Base-by-base conservation (phyloP, 139 green algal species). In the Closterium sp. region DNA sequence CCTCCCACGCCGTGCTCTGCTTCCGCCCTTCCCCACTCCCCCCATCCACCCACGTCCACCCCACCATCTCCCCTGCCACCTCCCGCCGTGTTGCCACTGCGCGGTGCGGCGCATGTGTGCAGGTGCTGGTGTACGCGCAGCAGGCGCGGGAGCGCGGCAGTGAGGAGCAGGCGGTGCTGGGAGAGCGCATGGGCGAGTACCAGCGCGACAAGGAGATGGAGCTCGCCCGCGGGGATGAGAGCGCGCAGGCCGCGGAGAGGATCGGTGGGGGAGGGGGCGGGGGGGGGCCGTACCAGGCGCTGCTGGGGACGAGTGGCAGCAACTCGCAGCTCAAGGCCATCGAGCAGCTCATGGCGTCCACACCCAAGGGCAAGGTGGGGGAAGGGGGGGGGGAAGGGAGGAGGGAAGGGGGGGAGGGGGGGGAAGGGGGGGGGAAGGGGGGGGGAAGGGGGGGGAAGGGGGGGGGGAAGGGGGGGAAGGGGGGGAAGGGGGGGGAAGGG, bases 121-220 rank as follows among this genome's bases (percentile, higher is more conserved):
- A 90, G 87, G 90, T 93, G 90, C 87, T 93, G 86, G 87, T 28
- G 21, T 93, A 90, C 34, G 38, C 90, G 10, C 86, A 93, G 64
- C 90, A 94, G 89, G 89, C 91, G 34, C 89, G 91, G 23, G 91
- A 94, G 76, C 88, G 33, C 0, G 89, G 90, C 30, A 92, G 93
- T 28, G 10, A 85, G n/a, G 91, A 94, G 64, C 89, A 93, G 88
- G 91, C 91, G 87, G 88, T 34, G 83, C 84, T 93, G 69, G 89
- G n/a, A 2, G 88, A 93, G 31, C 89, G 89, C 89, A 93, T 93
- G 88, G n/a, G 28, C 16, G 88, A 93, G 89, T 93, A 84, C 81
- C 87, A 81, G 36, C 64, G 38, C 90, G 33, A 93, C 28, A 86
- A 87, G 28, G 91, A 93, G 90, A 93, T 31, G 25, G 36, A 92